phyloP scores from a whole-genome alignment of 495 filamentous ascomycete genomes.

The Penicillium mononematosum region DNA sequence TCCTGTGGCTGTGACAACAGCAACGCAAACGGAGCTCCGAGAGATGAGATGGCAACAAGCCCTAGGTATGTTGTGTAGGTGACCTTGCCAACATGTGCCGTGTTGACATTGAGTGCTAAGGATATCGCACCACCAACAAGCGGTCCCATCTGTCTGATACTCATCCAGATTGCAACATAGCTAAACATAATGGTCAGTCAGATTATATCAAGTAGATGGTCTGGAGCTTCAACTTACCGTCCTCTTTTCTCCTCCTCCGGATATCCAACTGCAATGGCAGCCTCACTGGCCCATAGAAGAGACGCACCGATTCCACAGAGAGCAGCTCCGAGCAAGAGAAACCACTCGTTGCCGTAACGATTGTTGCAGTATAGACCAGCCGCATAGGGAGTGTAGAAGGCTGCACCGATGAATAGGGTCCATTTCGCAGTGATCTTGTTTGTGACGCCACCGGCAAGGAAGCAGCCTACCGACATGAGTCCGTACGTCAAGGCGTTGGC shows the following conservation, averaged over 20 bases:
- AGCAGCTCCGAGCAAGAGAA: constrained; percentile 55
- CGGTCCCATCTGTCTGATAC: constrained; percentile 55
- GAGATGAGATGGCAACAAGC: constrained; percentile 52
- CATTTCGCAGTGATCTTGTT: constrained; percentile 55
- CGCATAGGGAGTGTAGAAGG: constrained; percentile 57
- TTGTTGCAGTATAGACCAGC: constrained; percentile 59
- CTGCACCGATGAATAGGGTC: constrained; percentile 54
- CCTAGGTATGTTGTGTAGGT: constrained; percentile 54
- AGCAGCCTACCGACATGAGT: constrained; percentile 57
- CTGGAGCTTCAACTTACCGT: constrained; percentile 26
- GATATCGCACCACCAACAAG: constrained; percentile 57
- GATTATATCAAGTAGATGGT: too few relatives aligned
- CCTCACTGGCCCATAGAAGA: constrained; percentile 58
- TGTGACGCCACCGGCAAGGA: constrained; percentile 49
- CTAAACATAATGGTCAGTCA: constrained; percentile 10
- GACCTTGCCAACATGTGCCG: constrained; percentile 51
- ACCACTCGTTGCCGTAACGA: constrained; percentile 56
- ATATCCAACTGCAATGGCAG: constrained; percentile 58
- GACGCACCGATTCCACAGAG: constrained; percentile 54
- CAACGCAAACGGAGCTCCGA: constrained; percentile 52
- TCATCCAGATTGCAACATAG: constrained; percentile 55
- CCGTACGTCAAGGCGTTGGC: constrained; percentile 57
- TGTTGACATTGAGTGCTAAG: constrained; percentile 51
- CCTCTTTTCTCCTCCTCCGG: constrained; percentile 53
- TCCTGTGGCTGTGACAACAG: constrained; percentile 53